These are phyloP conservation scores for Erodium trifolium DNA, from an alignment of 441 rosid genomes.

Conservation along the genomic window DNA sequence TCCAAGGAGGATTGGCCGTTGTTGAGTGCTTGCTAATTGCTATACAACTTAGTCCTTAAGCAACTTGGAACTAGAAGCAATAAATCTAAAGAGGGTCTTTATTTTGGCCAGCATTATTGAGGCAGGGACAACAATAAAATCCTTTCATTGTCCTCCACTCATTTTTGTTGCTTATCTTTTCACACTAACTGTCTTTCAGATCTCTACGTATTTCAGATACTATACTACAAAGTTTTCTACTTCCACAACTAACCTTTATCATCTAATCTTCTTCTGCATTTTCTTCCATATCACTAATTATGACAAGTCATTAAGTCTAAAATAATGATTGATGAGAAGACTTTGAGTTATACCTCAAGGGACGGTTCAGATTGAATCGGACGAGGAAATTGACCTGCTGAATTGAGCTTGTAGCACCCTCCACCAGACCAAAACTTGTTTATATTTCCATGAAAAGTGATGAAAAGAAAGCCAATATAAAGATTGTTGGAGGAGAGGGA, in stretches of 20 bases:
- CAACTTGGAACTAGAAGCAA: slow-evolving; percentile 5
- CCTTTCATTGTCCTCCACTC: slow-evolving; percentile 1
- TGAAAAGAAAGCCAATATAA: background rate
- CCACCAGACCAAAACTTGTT: background rate
- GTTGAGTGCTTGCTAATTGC: background rate
- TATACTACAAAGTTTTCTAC: slow-evolving; percentile 1
- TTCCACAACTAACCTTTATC: too few relatives aligned
- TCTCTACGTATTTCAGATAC: background rate
- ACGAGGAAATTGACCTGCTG: slow-evolving; percentile 25
- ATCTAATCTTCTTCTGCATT: background rate
- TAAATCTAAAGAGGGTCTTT: slow-evolving; percentile 1
- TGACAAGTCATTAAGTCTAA: background rate
- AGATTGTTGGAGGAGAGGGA: background rate
- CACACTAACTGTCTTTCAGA: background rate
- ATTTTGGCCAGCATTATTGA: background rate
- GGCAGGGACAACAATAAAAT: background rate
- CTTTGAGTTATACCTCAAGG: background rate
- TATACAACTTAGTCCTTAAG: background rate
- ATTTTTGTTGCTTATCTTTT: slow-evolving; percentile 15
- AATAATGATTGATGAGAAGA: background rate
- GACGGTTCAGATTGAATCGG: slow-evolving; percentile 12
- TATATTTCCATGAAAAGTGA: background rate
- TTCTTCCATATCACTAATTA: background rate
- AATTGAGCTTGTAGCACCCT: slow-evolving; percentile 8
- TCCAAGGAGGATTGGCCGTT: background rate